Evolutionary conservation across 2,329 filamentous ascomycete species (phyloP).

Genomic region (Diaporthe capsici): DNA sequence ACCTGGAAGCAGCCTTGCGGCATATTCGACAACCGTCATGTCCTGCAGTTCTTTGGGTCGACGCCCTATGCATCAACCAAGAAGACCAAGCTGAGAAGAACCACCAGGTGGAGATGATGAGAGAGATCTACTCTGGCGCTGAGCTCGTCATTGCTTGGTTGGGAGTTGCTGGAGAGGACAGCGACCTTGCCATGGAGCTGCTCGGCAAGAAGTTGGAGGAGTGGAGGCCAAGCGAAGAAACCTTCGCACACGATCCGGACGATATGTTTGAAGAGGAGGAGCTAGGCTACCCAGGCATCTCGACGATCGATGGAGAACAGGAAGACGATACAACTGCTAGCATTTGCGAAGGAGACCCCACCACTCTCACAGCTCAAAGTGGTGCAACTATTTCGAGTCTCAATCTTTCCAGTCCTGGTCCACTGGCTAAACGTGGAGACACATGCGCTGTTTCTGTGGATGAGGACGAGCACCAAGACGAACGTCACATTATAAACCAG

Average conservation of each 20-base stretch:
- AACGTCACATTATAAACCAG: too few relatives aligned
- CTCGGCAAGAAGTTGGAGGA: too few relatives aligned
- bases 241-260: accelerated
- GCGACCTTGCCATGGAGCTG: neutral
- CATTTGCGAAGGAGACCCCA: accelerated
- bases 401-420: neutral
- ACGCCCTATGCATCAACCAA: slow-evolving; percentile 3
- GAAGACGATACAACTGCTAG: neutral
- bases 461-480: neutral
- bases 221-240: neutral
- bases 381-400: too few relatives aligned
- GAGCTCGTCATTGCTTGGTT: slow-evolving; percentile 11
- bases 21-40: neutral
- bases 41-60: neutral
- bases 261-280: neutral
- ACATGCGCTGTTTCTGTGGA: neutral
- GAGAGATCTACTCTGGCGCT: slow-evolving; percentile 3
- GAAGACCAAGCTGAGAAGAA: neutral
- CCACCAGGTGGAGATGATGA: slow-evolving; percentile 15
- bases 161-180: neutral
- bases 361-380: neutral
- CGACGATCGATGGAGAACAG: neutral
- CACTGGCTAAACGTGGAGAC: neutral
- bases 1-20: slow-evolving; percentile 7
- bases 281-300: too few relatives aligned